Base-by-base conservation (phyloP, 73 alveolate species). In the Strombidium stylifer region DNA sequence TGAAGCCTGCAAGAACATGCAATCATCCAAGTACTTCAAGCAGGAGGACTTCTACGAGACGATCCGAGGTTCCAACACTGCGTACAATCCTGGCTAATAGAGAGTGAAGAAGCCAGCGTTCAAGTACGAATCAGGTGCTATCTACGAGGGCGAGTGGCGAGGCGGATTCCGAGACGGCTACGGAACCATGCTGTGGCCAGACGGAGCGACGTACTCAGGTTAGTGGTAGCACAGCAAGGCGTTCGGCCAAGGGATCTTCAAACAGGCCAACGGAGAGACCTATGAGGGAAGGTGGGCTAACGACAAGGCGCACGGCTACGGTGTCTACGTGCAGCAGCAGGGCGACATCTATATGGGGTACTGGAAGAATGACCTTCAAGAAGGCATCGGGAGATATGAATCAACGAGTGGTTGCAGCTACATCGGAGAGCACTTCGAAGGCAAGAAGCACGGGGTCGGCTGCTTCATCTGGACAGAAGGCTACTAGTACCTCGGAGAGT, bases 161-260 rank as follows among this genome's bases (percentile, higher is more conserved):
- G 97, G 97, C 3, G 92, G 90, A 0, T 65, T 84, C 32, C 71
- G 93, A 35, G 86, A 88, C 24, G 97, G 97, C 0, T 18, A 40
- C 15, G 97, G 97, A 0, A 47, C 40, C 7, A 73, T 82, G 89
- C 78, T 42, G 14, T 88, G 97, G 97, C 54, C 71, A 25, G 94
- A 88, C 44, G 97, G 97, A n/a, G 67, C 81, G 5, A 44, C 35
- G 1, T 88, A 78, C 61, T 89, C 76, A 54, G 97, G 97, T 8
- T 66, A 73, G 12, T 89, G 97, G 93, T 25, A 30, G 15, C 62
- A 45, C 53, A 91, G 91, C 11, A 51, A 67, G 19, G 95, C 97
- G 7, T 87, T 54, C 39, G 92, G 92, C 12, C 54, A 48, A 15
- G 92, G 92, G 15, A 81, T 69, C 28, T 81, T 81, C 53, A 34